Evolutionary conservation across 306 rosid species (phyloP).

Genomic region (Senna tora): DNA sequence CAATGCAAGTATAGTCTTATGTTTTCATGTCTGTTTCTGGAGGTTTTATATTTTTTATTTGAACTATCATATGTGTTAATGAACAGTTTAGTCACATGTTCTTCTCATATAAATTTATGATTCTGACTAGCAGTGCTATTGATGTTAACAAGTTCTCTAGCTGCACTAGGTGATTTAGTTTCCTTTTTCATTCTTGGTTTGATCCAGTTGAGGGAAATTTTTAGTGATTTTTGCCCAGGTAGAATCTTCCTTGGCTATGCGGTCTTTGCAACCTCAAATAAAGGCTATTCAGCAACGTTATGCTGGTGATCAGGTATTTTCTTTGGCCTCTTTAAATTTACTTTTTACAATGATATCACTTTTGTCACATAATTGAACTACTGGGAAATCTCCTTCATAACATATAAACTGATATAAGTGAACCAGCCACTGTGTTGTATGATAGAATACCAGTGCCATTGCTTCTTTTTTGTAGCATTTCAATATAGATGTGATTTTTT

Average conservation of each 20-base stretch:
- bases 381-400: background rate
- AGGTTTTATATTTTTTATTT: background rate
- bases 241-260: slow-evolving; percentile 92
- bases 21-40: background rate
- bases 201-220: slow-evolving; percentile 16
- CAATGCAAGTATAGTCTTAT: slow-evolving; percentile 13
- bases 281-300: slow-evolving; percentile 85
- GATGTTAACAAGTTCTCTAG: slow-evolving; percentile 5
- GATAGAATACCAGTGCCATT: slow-evolving; percentile 16
- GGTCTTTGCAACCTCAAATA: slow-evolving; percentile 86
- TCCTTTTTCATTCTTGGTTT: background rate
- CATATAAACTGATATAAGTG: background rate
- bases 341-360: slow-evolving; percentile 14
- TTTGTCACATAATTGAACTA: background rate
- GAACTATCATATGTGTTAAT: background rate
- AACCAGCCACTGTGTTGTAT: slow-evolving; percentile 9
- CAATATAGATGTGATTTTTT: background rate
- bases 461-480: slow-evolving; percentile 32
- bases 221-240: slow-evolving; percentile 55
- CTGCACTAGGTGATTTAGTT: background rate
- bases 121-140: slow-evolving; percentile 3
- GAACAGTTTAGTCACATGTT: background rate
- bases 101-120: slow-evolving; percentile 14
- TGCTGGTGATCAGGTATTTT: slow-evolving; percentile 87
- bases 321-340: slow-evolving; percentile 22